Evolutionary conservation across 768 basidiomycete genomes (phyloP).

Genomic region (Russula emetica): DNA sequence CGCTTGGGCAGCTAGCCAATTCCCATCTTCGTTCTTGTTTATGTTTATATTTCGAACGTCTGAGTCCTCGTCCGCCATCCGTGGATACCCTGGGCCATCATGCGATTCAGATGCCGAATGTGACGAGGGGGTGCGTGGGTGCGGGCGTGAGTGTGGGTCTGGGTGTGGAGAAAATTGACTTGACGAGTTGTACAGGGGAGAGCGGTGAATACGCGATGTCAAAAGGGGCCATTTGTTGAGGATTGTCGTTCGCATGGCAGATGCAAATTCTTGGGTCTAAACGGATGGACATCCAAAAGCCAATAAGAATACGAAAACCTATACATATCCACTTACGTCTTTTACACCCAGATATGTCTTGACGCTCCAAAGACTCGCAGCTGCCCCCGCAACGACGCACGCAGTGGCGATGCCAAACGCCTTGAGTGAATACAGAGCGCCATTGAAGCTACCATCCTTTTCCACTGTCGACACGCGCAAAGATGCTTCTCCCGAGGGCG

Average conservation of each 20-base stretch:
- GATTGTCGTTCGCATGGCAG: conserved; percentile 50
- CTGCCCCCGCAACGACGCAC: conserved; percentile 49
- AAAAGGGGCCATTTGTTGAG: conserved; percentile 47
- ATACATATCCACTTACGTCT: conserved; percentile 42
- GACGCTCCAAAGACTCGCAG: conserved; percentile 45
- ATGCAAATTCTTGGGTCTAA: conserved; percentile 57
- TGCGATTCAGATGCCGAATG: neutral
- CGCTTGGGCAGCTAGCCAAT: conserved; percentile 49
- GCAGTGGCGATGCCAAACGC: conserved; percentile 64
- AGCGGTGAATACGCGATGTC: conserved; percentile 48
- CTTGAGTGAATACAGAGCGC: conserved; percentile 52
- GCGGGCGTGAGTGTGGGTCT: neutral
- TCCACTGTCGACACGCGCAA: conserved; percentile 28
- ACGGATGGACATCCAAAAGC: neutral
- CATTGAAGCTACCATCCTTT: conserved; percentile 39
- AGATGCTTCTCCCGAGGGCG: neutral
- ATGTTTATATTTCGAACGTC: neutral
- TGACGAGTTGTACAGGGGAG: conserved; percentile 34
- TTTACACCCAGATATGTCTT: conserved; percentile 50
- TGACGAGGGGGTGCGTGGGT: neutral
- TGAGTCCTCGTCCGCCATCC: neutral
- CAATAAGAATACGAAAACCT: conserved; percentile 1
- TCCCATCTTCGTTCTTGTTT: conserved; percentile 6
- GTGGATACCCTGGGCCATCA: neutral
- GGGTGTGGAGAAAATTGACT: conserved; percentile 24